Evolutionary conservation across 768 basidiomycete species (phyloP).

Genomic region (Xerocomellus dryophilus): DNA sequence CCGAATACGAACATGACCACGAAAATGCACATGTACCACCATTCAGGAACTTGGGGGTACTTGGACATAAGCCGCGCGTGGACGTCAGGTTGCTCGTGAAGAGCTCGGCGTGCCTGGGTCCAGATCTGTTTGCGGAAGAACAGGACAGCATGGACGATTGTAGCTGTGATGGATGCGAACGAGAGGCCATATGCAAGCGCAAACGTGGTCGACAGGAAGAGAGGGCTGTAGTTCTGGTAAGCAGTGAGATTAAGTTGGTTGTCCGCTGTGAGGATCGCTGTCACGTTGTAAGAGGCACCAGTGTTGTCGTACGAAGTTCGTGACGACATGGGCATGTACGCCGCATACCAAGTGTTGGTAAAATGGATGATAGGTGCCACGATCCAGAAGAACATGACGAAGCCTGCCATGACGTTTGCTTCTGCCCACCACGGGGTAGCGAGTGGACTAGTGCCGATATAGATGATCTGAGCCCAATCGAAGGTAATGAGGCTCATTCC

Average conservation of each 20-base stretch:
- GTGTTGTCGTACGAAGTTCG: conserved; percentile 43
- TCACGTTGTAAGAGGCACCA: conserved; percentile 41
- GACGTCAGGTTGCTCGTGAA: conserved; percentile 57
- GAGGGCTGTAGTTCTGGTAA: conserved; percentile 39
- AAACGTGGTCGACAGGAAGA: conserved; percentile 49
- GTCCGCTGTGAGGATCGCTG: conserved; percentile 34
- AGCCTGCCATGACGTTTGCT: conserved; percentile 38
- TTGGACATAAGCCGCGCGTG: conserved; percentile 57
- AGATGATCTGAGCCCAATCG: conserved; percentile 79
- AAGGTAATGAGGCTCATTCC: conserved; percentile 78
- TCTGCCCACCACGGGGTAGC: conserved; percentile 38
- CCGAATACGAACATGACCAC: conserved; percentile 59
- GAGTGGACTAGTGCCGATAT: conserved; percentile 38
- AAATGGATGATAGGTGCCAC: conserved; percentile 29
- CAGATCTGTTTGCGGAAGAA: conserved; percentile 58
- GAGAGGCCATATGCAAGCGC: conserved; percentile 49
- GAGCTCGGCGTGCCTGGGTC: conserved; percentile 46
- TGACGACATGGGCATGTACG: conserved; percentile 40
- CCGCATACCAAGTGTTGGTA: conserved; percentile 38
- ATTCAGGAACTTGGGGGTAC: conserved; percentile 59
- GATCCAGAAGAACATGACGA: conserved; percentile 36
- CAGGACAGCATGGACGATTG: conserved; percentile 42
- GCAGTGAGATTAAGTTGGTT: conserved; percentile 32
- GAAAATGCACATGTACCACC: conserved; percentile 49
- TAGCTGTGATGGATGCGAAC: conserved; percentile 43